Evolutionary conservation across 2,329 filamentous ascomycete species (phyloP).

Genomic region (Geosmithia putterillii): DNA sequence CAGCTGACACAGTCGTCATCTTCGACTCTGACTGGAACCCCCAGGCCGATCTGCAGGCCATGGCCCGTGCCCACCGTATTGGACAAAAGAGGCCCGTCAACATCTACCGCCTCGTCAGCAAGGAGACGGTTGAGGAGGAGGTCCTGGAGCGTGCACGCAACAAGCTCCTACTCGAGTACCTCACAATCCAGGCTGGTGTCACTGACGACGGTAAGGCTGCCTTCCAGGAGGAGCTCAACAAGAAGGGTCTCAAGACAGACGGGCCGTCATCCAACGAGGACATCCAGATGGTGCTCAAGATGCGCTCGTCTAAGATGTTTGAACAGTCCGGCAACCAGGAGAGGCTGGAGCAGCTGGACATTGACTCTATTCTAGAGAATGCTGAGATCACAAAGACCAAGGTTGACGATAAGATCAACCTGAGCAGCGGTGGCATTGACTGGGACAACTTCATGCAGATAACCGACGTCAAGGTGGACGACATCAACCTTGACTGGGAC

Average conservation of each 20-base stretch:
- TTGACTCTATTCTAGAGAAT: constrained; percentile 92
- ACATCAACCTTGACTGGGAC: constrained; percentile 76
- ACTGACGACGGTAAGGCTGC: constrained; percentile 90
- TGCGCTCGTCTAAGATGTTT: constrained; percentile 98
- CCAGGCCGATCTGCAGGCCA: constrained; percentile 93
- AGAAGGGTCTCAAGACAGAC: constrained; percentile 59
- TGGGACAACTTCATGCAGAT: constrained; percentile 96
- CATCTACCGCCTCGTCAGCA: constrained; percentile 91
- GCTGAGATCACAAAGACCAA: constrained; percentile 96
- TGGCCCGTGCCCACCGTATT: constrained; percentile 96
- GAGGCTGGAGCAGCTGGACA: constrained; percentile 92
- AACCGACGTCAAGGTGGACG: constrained; percentile 92
- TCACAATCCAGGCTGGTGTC: constrained; percentile 93
- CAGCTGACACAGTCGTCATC: constrained; percentile 91
- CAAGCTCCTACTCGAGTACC: constrained; percentile 92
- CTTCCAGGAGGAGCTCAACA: constrained; percentile 60
- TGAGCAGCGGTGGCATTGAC: constrained; percentile 74
- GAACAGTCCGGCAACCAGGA: constrained; percentile 95
- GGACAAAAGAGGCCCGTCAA: constrained; percentile 93
- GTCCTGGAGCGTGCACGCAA: constrained; percentile 92
- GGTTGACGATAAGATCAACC: constrained; percentile 79
- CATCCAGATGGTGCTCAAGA: constrained; percentile 92
- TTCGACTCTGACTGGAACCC: constrained; percentile 99
- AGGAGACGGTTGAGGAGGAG: constrained; percentile 97
- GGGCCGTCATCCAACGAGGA: constrained; percentile 88